phyloP scores from a whole-genome alignment of 768 basidiomycete species.

The Leccinum arenicola region DNA sequence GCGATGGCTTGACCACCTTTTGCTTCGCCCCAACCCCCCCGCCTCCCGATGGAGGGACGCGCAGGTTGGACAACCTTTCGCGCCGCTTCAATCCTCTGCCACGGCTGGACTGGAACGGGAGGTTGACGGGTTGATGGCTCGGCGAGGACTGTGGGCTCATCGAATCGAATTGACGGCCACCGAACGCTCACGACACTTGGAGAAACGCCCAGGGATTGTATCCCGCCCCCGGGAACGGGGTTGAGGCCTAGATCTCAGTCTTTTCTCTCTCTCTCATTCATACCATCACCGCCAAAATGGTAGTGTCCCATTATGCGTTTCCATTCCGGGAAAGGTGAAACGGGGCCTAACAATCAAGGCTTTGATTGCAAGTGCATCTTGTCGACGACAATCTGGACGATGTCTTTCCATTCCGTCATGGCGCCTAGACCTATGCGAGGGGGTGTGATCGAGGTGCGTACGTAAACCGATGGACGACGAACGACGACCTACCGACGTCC shows the following conservation, averaged over 20 bases:
- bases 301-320: no score
- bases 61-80: constrained; percentile 37
- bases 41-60: constrained; percentile 12
- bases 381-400: constrained; percentile 70
- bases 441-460: background rate
- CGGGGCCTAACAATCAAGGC: no score
- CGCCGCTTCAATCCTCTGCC: constrained; percentile 46
- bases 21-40: constrained; percentile 14
- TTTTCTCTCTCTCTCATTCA: no score
- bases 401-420: constrained; percentile 92
- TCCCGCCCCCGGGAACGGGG: constrained; percentile 62
- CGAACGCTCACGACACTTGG: constrained; percentile 51
- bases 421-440: constrained; percentile 65
- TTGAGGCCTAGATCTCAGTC: constrained; percentile 35
- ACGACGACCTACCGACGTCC: constrained; percentile 65
- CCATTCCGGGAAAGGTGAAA: no score
- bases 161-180: constrained; percentile 41
- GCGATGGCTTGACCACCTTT: constrained; percentile 57
- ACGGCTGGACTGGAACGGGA: constrained; percentile 50
- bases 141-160: constrained; percentile 56
- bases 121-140: constrained; percentile 31
- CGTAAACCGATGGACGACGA: background rate
- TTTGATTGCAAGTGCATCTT: constrained; percentile 35
- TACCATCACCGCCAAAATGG: no score
- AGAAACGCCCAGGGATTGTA: constrained; percentile 76